Evolutionary conservation across 495 filamentous ascomycete species (phyloP).

Genomic region (Daldinia decipiens): DNA sequence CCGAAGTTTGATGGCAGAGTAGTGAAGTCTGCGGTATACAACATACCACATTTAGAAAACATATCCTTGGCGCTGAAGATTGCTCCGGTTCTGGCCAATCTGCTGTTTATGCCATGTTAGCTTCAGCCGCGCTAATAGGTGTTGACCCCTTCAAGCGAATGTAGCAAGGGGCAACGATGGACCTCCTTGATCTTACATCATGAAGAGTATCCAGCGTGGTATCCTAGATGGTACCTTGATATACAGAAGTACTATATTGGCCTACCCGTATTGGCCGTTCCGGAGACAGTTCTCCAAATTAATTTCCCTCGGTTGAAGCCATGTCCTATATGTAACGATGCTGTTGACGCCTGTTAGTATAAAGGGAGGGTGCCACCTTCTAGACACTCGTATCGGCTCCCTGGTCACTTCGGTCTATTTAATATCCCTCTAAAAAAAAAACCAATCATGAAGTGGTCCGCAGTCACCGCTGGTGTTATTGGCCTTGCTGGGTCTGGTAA

Average conservation of each 20-base stretch:
- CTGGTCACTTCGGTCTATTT: conserved; percentile 4
- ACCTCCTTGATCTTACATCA: conserved; percentile 32
- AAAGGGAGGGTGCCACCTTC: conserved; percentile 20
- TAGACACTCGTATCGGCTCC: conserved; percentile 16
- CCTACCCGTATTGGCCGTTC: conserved; percentile 31
- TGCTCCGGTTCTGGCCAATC: conserved; percentile 16
- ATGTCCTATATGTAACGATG: conserved; percentile 30
- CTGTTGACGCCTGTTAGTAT: conserved; percentile 27
- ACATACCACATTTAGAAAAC: conserved; percentile 7
- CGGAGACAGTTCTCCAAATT: conserved; percentile 42
- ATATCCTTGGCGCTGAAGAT: conserved; percentile 18
- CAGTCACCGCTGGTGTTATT: conserved; percentile 23
- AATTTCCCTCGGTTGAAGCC: conserved; percentile 40
- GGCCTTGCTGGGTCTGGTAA: conserved; percentile 37
- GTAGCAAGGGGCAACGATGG: conserved; percentile 27
- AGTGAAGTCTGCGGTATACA: background rate
- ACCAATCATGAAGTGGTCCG: conserved; percentile 41
- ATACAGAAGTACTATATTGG: conserved; percentile 22
- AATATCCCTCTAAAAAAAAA: background rate
- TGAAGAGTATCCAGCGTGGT: conserved; percentile 19
- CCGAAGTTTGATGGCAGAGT: conserved; percentile 20
- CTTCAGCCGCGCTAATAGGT: conserved; percentile 35
- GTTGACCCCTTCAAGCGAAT: conserved; percentile 21
- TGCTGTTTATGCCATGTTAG: conserved; percentile 38
- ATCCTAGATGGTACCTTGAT: conserved; percentile 19